Evolutionary conservation across 176 grass and related monocot species (phyloP).

Genomic region (Ananas comosus): DNA sequence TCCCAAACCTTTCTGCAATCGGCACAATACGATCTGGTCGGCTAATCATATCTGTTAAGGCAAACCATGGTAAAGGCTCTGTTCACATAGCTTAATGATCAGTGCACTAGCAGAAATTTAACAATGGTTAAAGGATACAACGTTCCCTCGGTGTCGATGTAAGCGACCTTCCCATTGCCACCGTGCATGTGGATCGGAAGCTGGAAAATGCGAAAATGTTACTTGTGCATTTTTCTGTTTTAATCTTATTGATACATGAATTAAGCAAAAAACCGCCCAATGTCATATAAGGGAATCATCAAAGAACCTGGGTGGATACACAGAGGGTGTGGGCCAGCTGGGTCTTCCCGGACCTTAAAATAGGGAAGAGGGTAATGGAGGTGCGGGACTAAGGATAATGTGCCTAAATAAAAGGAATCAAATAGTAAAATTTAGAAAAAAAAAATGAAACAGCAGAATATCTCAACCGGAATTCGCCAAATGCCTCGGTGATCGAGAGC

Average conservation of each 20-base stretch:
- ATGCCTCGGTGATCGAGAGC: conserved; percentile 84
- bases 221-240: background rate
- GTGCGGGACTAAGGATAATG: background rate
- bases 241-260: background rate
- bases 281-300: background rate
- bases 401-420: background rate
- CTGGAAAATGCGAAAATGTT: conserved; percentile 24
- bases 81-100: background rate
- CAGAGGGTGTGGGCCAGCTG: conserved; percentile 80
- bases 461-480: conserved; percentile 74
- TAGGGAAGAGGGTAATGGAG: background rate
- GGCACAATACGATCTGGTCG: conserved; percentile 84
- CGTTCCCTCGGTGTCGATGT: conserved; percentile 40
- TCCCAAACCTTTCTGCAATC: conserved; percentile 93
- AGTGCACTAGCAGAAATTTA: conserved; percentile 9
- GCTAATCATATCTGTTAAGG: conserved; percentile 45
- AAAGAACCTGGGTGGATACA: conserved; percentile 60
- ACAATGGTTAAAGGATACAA: conserved; percentile 52
- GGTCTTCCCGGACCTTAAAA: conserved; percentile 70
- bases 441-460: conserved; percentile 1
- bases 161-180: conserved; percentile 88
- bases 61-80: background rate
- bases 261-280: background rate
- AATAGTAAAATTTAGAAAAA: background rate
- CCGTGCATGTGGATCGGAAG: conserved; percentile 82